Evolutionary conservation across 2,329 filamentous ascomycete species (phyloP).

Genomic region (Hymenoscyphus salicellus): DNA sequence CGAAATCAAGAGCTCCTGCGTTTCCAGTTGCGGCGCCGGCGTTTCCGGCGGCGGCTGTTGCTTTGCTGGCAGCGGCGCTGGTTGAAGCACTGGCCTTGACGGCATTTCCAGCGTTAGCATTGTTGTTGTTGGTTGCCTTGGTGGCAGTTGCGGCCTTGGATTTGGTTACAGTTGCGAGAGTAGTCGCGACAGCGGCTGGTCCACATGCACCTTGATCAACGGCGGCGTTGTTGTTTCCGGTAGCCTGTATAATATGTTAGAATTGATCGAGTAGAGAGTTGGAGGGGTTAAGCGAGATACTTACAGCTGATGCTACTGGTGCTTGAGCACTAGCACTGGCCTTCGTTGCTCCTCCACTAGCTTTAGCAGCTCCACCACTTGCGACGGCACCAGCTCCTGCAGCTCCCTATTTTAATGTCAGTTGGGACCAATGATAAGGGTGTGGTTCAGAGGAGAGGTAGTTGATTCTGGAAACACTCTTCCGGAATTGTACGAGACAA

Average conservation of each 20-base stretch:
- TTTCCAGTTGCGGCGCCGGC: conserved; percentile 9
- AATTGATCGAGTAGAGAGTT: conserved; percentile 44
- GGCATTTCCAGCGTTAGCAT: conserved; percentile 19
- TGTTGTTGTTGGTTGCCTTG: conserved; percentile 6
- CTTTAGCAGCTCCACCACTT: too few species aligned
- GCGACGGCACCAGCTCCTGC: neutral
- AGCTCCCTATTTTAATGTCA: neutral
- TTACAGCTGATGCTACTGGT: neutral
- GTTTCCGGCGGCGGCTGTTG: conserved; percentile 16
- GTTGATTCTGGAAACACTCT: too few species aligned
- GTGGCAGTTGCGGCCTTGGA: neutral
- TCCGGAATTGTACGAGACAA: neutral
- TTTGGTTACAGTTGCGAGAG: conserved; percentile 25
- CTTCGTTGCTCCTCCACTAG: neutral
- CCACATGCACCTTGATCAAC: neutral
- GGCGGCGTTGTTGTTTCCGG: neutral
- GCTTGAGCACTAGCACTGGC: neutral
- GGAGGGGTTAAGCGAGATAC: too few species aligned
- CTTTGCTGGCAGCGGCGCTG: conserved; percentile 23
- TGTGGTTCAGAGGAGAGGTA: too few species aligned
- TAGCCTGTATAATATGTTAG: conserved; percentile 42
- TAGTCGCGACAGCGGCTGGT: conserved; percentile 4
- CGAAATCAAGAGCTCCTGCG: conserved; percentile 43
- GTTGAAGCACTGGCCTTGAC: conserved; percentile 5
- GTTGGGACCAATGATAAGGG: too few species aligned